A percentile compares a stretch with the other conserved stretches of the same genome.
phyloP scores from a whole-genome alignment of 2,329 filamentous ascomycete genomes.

The Teratosphaeria nubilosa region DNA sequence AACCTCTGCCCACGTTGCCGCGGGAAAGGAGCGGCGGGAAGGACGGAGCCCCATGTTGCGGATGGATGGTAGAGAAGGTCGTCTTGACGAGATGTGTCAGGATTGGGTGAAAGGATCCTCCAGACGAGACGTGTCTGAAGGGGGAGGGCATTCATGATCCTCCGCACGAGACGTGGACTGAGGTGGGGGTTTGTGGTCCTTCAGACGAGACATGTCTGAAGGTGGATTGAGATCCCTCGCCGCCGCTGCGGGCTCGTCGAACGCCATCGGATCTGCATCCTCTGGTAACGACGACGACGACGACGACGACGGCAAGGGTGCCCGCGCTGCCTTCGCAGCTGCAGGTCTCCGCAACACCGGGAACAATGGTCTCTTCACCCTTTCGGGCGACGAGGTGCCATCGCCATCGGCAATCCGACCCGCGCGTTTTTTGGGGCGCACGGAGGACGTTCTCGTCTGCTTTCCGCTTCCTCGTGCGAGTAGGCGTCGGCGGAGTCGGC shows the following conservation, averaged over 20 bases:
- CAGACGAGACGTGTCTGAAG: neutral
- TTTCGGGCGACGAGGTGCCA: neutral
- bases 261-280: neutral
- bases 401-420: neutral
- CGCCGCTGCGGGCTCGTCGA: neutral
- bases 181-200: no score
- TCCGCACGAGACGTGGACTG: no score
- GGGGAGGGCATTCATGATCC: neutral
- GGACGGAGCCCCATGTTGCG: neutral
- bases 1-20: neutral
- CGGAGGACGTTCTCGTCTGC: neutral
- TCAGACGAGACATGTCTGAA: neutral
- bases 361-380: neutral
- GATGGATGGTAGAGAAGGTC: neutral
- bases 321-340: neutral
- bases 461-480: neutral
- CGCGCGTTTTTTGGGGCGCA: neutral
- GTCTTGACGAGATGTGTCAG: neutral
- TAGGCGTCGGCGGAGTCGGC: neutral
- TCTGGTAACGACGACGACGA: no score
- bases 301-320: neutral
- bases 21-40: neutral
- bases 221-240: neutral
- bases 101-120: neutral
- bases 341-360: neutral